Conservation (phyloP, 1,284 basidiomycete genomes). For the Ustilago sp. region DNA sequence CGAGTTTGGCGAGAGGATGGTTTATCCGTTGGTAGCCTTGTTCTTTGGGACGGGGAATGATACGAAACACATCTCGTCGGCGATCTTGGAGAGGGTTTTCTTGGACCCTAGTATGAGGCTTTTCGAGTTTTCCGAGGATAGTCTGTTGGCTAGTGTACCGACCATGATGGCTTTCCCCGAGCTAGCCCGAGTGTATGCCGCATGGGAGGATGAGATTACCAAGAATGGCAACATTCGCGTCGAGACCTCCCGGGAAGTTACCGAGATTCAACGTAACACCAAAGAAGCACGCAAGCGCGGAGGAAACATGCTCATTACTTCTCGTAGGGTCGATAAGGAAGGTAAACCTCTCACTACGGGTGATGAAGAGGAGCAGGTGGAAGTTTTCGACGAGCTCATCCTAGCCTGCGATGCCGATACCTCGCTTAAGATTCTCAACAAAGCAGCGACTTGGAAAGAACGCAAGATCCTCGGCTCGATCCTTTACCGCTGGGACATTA, state of each 20-base stretch:
- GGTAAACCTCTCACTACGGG: slow-evolving; percentile 46
- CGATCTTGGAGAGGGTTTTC: slow-evolving; percentile 75
- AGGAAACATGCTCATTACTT: slow-evolving; percentile 55
- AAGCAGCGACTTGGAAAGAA: slow-evolving; percentile 75
- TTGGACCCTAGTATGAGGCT: slow-evolving; percentile 75
- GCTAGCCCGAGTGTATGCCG: slow-evolving; percentile 72
- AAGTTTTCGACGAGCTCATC: slow-evolving; percentile 77
- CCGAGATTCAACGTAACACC: slow-evolving; percentile 68
- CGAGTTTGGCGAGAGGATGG: slow-evolving; percentile 75
- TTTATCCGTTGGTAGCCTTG: slow-evolving; percentile 75
- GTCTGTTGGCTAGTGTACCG: slow-evolving; percentile 71
- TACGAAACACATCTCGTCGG: slow-evolving; percentile 75
- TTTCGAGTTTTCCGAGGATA: slow-evolving; percentile 58
- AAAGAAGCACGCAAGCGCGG: slow-evolving; percentile 47
- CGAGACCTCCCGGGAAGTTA: slow-evolving; percentile 72
- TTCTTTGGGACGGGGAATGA: slow-evolving; percentile 77
- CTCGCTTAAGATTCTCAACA: slow-evolving; percentile 74
- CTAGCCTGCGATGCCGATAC: slow-evolving; percentile 76
- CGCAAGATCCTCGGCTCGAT: slow-evolving; percentile 75
- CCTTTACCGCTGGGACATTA: slow-evolving; percentile 74
- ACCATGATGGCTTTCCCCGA: slow-evolving; percentile 71
- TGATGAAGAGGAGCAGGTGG: slow-evolving; percentile 63
- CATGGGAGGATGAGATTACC: slow-evolving; percentile 72
- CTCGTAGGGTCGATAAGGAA: slow-evolving; percentile 45
- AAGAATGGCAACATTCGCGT: slow-evolving; percentile 72